Evolutionary conservation across 2,329 filamentous ascomycete species (phyloP).

Genomic region (Talaromyces islandicus): DNA sequence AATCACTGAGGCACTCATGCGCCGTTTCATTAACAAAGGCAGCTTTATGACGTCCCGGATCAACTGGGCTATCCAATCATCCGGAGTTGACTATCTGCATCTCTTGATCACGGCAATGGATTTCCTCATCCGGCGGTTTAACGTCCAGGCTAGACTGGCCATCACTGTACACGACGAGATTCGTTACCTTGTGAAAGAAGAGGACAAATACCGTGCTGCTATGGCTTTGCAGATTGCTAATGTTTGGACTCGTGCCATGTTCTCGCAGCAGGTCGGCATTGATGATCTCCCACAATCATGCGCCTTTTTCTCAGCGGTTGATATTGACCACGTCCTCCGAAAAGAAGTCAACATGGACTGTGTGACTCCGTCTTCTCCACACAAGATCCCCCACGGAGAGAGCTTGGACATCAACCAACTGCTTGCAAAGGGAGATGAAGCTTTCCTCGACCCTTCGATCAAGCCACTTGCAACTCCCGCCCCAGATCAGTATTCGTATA

Average conservation of each 20-base stretch:
- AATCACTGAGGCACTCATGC: conserved; percentile 92
- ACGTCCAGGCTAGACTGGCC: conserved; percentile 74
- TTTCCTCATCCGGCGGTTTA: conserved; percentile 79
- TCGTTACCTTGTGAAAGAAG: conserved; percentile 77
- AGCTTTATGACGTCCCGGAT: conserved; percentile 94
- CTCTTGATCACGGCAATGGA: conserved; percentile 93
- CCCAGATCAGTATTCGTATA: conserved; percentile 61
- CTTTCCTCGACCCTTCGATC: conserved; percentile 62
- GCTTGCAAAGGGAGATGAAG: conserved; percentile 63
- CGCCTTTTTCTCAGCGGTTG: conserved; percentile 91
- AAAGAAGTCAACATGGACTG: conserved; percentile 99
- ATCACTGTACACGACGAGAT: conserved; percentile 99
- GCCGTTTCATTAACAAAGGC: conserved; percentile 77
- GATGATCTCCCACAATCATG: conserved; percentile 89
- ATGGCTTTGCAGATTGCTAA: conserved; percentile 94
- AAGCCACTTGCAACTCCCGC: conserved; percentile 53
- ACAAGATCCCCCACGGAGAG: conserved; percentile 76
- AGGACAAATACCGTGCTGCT: conserved; percentile 81
- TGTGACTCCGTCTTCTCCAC: conserved; percentile 77
- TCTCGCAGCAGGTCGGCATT: conserved; percentile 93
- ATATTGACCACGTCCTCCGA: conserved; percentile 89
- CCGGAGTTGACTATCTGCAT: conserved; percentile 93
- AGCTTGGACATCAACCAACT: conserved; percentile 76
- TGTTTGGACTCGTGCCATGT: conserved; percentile 96
- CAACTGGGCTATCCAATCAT: conserved; percentile 98